These are phyloP conservation scores for Ampelocalamus luodianensis DNA, from an alignment of 176 grass and related monocot species.

Conservation along the genomic window DNA sequence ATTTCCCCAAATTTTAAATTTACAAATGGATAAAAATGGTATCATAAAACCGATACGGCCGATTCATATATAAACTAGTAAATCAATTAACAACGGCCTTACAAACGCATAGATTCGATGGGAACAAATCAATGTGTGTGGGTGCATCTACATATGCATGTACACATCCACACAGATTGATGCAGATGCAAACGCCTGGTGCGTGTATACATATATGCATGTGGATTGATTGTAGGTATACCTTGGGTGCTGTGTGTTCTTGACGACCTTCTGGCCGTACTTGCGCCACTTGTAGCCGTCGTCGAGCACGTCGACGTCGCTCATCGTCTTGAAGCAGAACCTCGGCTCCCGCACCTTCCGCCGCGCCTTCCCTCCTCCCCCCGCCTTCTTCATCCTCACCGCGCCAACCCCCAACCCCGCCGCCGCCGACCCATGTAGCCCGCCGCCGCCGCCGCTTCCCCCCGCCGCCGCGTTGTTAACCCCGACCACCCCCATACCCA, in stretches of 20 bases:
- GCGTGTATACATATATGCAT: not conserved
- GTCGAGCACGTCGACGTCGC: constrained; percentile 95
- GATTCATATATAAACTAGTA: not conserved
- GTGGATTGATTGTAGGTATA: not conserved
- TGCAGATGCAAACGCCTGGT: not conserved
- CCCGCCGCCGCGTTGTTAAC: not conserved
- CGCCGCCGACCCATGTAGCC: not conserved
- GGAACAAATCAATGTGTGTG: not conserved
- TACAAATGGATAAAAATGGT: not conserved
- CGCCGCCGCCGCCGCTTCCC: not conserved
- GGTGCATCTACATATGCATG: not conserved
- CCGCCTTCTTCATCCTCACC: constrained; percentile 71
- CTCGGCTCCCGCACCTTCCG: constrained; percentile 92
- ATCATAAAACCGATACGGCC: not conserved
- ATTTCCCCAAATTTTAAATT: not conserved
- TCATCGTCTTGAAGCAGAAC: constrained; percentile 99
- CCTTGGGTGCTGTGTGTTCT: constrained; percentile 98
- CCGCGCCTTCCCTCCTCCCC: constrained; percentile 51
- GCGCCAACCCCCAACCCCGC: constrained; percentile 44
- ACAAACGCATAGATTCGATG: not conserved
- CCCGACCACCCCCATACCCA: not conserved
- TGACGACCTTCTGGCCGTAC: constrained; percentile 99
- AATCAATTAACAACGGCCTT: not conserved
- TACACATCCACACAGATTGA: not conserved
- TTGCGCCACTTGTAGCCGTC: constrained; percentile 99